phyloP scores from a whole-genome alignment of 192 early-diverging fungal genomes.

The Linnemannia zychae region DNA sequence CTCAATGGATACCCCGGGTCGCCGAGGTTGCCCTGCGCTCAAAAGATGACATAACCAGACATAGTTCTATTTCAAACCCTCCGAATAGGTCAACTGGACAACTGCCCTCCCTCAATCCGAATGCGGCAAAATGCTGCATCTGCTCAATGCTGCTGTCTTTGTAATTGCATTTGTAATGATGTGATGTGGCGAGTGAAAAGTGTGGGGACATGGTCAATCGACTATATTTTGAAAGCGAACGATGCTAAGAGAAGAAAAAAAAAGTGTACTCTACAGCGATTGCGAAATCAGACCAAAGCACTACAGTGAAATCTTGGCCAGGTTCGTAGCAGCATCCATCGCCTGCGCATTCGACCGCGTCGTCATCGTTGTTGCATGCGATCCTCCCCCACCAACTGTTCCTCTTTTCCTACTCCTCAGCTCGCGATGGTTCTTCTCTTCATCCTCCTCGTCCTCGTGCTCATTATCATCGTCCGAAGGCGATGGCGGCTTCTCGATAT shows the following conservation, averaged over 20 bases:
- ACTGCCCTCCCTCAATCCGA: not conserved
- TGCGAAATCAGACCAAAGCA: not conserved
- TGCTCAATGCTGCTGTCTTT: slow-evolving; percentile 3
- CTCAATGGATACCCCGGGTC: slow-evolving; percentile 1
- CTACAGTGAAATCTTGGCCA: slow-evolving; percentile 16
- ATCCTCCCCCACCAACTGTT: not conserved
- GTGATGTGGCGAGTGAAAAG: not conserved
- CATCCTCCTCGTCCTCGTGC: slow-evolving; percentile 30
- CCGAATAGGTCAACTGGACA: slow-evolving; percentile 1
- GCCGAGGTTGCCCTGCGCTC: not conserved
- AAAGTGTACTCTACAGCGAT: not conserved
- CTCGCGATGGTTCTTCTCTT: slow-evolving; percentile 12
- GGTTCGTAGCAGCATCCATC: slow-evolving; percentile 8
- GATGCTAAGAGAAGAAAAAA: not conserved
- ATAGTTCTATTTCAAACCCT: not conserved
- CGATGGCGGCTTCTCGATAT: slow-evolving; percentile 44
- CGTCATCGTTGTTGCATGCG: slow-evolving; percentile 39
- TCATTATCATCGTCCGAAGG: slow-evolving; percentile 37
- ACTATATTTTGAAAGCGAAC: not conserved
- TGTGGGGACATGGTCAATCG: slow-evolving; percentile 7
- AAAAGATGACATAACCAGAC: not conserved
- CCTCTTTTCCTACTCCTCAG: not conserved
- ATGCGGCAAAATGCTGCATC: not conserved
- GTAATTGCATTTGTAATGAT: not conserved
- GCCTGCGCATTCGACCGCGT: slow-evolving; percentile 38